These are phyloP conservation scores for Mimosa pudica DNA, from an alignment of 306 rosid species.

Conservation along the genomic window DNA sequence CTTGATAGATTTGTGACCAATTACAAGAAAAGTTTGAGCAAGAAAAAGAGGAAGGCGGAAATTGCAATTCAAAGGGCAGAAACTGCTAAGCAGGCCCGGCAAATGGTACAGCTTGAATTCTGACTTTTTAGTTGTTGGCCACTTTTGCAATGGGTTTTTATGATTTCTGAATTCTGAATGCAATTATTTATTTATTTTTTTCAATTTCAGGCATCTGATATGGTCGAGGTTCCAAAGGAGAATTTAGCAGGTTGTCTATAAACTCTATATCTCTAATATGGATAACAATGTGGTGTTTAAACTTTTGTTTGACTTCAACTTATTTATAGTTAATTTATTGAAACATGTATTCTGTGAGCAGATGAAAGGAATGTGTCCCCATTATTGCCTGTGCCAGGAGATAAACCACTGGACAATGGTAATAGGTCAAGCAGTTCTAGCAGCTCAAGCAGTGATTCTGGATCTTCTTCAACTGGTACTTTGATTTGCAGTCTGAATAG, in stretches of 20 bases:
- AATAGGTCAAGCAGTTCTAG: conserved; percentile 96
- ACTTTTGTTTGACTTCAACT: conserved; percentile 8
- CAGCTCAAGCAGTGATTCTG: conserved; percentile 97
- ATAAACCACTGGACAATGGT: conserved; percentile 59
- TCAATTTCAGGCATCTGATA: conserved; percentile 53
- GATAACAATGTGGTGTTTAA: conserved; percentile 23
- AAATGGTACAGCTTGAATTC: conserved; percentile 47
- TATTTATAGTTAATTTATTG: conserved; percentile 16
- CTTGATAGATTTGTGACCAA: conserved; percentile 94
- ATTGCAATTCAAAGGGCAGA: conserved; percentile 66
- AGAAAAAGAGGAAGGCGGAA: conserved; percentile 85
- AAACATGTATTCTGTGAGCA: conserved; percentile 36
- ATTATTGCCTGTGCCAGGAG: conserved; percentile 57
- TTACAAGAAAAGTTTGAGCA: conserved; percentile 93
- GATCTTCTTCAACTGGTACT: conserved; percentile 95
- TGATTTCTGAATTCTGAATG: conserved; percentile 4
- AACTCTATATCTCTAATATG: conserved; percentile 4
- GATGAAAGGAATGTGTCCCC: conserved; percentile 58
- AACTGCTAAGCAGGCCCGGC: conserved; percentile 50
- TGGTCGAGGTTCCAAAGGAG: conserved; percentile 51
- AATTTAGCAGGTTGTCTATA: conserved; percentile 53
- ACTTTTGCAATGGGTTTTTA: neutral
- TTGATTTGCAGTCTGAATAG: conserved; percentile 10
- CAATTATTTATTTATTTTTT: conserved; percentile 9
- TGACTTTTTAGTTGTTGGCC: neutral